A percentile compares a stretch with the other conserved stretches of the same genome.
phyloP scores from a whole-genome alignment of 768 basidiomycete species.

The Tylopilus rubrobrunneus region DNA sequence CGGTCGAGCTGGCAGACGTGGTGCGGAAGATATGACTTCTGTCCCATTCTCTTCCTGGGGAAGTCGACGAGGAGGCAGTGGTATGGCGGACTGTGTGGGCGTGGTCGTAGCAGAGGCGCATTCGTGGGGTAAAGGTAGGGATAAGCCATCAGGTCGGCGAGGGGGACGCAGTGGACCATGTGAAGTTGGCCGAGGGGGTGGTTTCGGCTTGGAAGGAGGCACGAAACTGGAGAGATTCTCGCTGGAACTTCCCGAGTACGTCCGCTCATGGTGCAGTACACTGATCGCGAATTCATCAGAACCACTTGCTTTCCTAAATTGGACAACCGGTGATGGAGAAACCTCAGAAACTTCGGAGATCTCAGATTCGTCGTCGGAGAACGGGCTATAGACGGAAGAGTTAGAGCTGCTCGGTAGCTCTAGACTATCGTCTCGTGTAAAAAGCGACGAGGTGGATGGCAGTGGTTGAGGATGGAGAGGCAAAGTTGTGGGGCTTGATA shows the following conservation, averaged over 20 bases:
- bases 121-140: not conserved
- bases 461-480: conserved; percentile 18
- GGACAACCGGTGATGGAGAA: conserved; percentile 7
- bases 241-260: conserved; percentile 22
- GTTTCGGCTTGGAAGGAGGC: conserved; percentile 16
- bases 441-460: conserved; percentile 15
- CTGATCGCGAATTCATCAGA: conserved; percentile 2
- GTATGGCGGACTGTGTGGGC: conserved; percentile 21
- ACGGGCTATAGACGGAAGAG: conserved; percentile 26
- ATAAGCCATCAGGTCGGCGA: conserved; percentile 9
- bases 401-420: conserved; percentile 19
- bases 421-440: conserved; percentile 18
- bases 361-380: conserved; percentile 30
- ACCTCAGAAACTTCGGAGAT: conserved; percentile 22
- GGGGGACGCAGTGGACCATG: conserved; percentile 21
- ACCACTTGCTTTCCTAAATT: conserved; percentile 5
- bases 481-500: conserved; percentile 19
- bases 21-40: conserved; percentile 11
- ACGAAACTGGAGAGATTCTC: conserved; percentile 12
- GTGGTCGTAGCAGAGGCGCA: conserved; percentile 4
- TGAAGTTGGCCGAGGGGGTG: conserved; percentile 19
- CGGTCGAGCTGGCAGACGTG: conserved; percentile 38
- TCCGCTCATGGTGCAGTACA: conserved; percentile 3
- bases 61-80: conserved; percentile 36
- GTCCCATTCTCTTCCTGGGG: conserved; percentile 7